phyloP scores from a whole-genome alignment of 176 grass and related monocot species.

The Triticum timopheevii region DNA sequence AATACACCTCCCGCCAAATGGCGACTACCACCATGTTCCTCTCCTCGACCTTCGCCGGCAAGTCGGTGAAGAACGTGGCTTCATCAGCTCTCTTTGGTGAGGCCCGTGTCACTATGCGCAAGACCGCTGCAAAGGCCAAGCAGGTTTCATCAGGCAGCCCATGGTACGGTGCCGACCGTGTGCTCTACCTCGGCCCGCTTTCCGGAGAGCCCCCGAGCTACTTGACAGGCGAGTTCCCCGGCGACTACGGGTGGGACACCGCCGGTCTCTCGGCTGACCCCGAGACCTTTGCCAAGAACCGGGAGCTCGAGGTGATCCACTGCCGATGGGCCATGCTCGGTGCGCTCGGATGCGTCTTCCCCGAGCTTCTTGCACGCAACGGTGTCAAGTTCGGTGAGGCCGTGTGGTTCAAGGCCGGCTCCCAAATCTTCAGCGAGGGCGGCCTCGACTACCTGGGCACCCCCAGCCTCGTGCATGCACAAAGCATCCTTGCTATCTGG shows the following conservation, averaged over 20 bases:
- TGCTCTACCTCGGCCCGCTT: constrained; percentile 48
- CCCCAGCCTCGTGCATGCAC: constrained; percentile 67
- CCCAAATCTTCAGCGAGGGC: constrained; percentile 68
- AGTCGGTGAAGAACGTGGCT: too few species aligned
- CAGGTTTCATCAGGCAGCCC: constrained; percentile 23
- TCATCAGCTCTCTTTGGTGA: too few species aligned
- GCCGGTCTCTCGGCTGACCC: constrained; percentile 41
- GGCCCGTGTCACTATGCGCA: too few species aligned
- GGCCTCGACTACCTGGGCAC: constrained; percentile 72
- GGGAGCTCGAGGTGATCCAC: constrained; percentile 85
- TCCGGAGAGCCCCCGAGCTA: constrained; percentile 47
- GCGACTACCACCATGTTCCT: too few species aligned
- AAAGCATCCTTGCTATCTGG: constrained; percentile 79
- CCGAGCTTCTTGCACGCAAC: constrained; percentile 55
- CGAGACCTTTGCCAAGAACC: constrained; percentile 65
- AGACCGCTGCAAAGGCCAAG: too few species aligned
- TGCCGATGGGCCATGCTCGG: constrained; percentile 84
- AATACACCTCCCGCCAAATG: too few species aligned
- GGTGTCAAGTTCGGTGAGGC: constrained; percentile 72
- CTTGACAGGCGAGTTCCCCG: constrained; percentile 50
- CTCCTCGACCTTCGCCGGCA: too few species aligned
- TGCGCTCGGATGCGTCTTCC: constrained; percentile 72
- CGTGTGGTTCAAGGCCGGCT: constrained; percentile 66
- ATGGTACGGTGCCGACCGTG: constrained; percentile 52
- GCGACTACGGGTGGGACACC: constrained; percentile 65